Conservation (phyloP, 345 rosid species). For the Draba incana region DNA sequence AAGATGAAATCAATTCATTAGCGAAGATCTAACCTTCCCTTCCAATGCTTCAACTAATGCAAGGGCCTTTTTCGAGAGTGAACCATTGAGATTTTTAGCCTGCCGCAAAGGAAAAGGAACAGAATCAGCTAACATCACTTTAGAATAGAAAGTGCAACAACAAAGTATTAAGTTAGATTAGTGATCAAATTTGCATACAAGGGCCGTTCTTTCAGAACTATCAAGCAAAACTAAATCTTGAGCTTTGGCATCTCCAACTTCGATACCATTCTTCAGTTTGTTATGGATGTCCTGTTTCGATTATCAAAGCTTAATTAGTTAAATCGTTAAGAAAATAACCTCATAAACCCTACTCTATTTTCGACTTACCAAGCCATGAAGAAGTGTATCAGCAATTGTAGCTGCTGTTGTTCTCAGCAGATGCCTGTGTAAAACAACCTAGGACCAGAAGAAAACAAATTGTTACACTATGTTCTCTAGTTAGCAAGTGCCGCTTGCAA, state of each 20-base stretch:
- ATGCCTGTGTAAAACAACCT: slow-evolving; percentile 91
- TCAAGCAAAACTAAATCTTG: slow-evolving; percentile 54
- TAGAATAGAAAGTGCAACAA: slow-evolving; percentile 12
- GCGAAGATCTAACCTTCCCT: slow-evolving; percentile 69
- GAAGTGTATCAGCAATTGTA: slow-evolving; percentile 64
- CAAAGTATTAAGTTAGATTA: not conserved
- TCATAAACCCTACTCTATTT: slow-evolving; percentile 13
- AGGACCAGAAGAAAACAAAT: slow-evolving; percentile 34
- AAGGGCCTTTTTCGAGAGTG: slow-evolving; percentile 75
- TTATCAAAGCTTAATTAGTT: slow-evolving; percentile 21
- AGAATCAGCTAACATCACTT: not conserved
- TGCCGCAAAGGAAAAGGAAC: slow-evolving; percentile 43
- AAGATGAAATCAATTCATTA: not conserved
- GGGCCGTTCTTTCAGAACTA: slow-evolving; percentile 64
- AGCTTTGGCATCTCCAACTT: slow-evolving; percentile 64
- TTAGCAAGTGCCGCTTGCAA: slow-evolving; percentile 7
- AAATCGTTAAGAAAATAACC: slow-evolving; percentile 17
- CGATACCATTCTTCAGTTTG: slow-evolving; percentile 78
- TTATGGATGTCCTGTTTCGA: slow-evolving; percentile 64
- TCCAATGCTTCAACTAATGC: slow-evolving; percentile 76
- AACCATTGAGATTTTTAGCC: slow-evolving; percentile 80
- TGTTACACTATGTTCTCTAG: slow-evolving; percentile 1
- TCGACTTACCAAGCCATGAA: slow-evolving; percentile 68
- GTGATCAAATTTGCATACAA: slow-evolving; percentile 54
- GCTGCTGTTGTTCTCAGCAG: slow-evolving; percentile 82